Percentiles rank a stretch among this genome's conserved stretches.
These are phyloP conservation scores for Colletotrichum salicis DNA, from an alignment of 2,329 filamentous ascomycete genomes.

Conservation along the genomic window DNA sequence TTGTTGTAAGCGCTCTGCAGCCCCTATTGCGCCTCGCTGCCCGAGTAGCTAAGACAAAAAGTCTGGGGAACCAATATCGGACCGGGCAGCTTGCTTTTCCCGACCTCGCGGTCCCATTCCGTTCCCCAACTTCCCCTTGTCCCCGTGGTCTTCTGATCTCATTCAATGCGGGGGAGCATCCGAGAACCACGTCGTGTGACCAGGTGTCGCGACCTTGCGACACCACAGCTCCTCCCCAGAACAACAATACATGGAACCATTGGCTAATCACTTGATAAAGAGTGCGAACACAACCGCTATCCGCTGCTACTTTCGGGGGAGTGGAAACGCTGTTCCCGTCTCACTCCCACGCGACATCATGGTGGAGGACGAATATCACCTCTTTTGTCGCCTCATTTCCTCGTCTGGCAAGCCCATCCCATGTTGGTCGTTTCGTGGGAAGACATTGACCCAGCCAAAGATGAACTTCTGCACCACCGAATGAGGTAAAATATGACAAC, in stretches of 20 bases:
- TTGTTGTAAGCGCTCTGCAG: slow-evolving; percentile 4
- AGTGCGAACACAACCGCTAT: slow-evolving; percentile 13
- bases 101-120: slow-evolving; percentile 20
- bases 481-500: not conserved
- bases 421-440: not conserved
- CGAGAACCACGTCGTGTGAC: slow-evolving; percentile 35
- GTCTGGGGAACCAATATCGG: slow-evolving; percentile 5
- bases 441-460: not conserved
- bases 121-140: slow-evolving; percentile 29
- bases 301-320: slow-evolving; percentile 12
- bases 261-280: slow-evolving; percentile 22
- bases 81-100: slow-evolving; percentile 31
- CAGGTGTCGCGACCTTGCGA: slow-evolving; percentile 28
- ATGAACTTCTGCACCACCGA: not conserved
- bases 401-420: slow-evolving; percentile 17
- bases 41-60: slow-evolving; percentile 17
- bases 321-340: slow-evolving; percentile 18
- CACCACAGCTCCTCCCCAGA: slow-evolving; percentile 22
- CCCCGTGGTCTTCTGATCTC: slow-evolving; percentile 33
- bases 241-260: not conserved
- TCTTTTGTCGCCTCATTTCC: slow-evolving; percentile 10
- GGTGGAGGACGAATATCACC: not conserved
- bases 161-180: slow-evolving; percentile 33
- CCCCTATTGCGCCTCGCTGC: slow-evolving; percentile 12
- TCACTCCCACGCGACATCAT: slow-evolving; percentile 10